These are phyloP conservation scores for Penicillium canariense DNA, from an alignment of 495 filamentous ascomycete species.

Conservation along the genomic window DNA sequence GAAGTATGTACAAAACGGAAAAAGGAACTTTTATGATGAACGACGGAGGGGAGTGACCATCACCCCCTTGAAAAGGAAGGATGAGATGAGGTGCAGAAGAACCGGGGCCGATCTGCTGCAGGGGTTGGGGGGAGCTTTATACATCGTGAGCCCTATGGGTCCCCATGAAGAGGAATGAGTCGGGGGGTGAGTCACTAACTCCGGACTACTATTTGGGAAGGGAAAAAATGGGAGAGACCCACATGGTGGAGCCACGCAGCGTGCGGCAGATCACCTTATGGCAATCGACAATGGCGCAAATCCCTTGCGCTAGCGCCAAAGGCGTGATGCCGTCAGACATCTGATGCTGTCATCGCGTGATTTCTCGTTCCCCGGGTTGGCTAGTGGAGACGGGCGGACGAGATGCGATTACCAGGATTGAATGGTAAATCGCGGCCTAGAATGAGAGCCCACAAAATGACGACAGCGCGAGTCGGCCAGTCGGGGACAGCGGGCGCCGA, in stretches of 20 bases:
- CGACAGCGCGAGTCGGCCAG: constrained; percentile 4
- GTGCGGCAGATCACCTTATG: constrained; percentile 19
- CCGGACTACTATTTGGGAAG: background rate
- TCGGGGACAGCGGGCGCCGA: constrained; percentile 14
- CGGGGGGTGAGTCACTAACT: constrained; percentile 21
- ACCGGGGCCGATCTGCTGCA: constrained; percentile 14
- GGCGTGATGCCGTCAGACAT: constrained; percentile 19
- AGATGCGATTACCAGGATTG: no score
- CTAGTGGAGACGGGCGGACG: no score
- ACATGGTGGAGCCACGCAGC: constrained; percentile 20
- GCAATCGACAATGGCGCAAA: constrained; percentile 20
- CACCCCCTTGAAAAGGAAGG: constrained; percentile 39
- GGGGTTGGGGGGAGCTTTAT: constrained; percentile 18
- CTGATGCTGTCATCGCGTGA: constrained; percentile 10
- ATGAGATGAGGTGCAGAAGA: constrained; percentile 41
- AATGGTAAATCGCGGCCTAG: constrained; percentile 7
- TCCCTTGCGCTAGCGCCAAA: constrained; percentile 14
- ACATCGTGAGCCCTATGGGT: background rate
- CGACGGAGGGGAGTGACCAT: constrained; percentile 42
- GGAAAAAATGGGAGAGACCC: constrained; percentile 12
- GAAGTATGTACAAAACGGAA: constrained; percentile 4
- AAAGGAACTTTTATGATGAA: constrained; percentile 15
- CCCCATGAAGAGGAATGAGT: background rate
- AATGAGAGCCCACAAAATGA: constrained; percentile 11
- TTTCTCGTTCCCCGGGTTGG: no score